phyloP scores from a whole-genome alignment of 2,329 filamentous ascomycete species.

The Alternaria rosae region DNA sequence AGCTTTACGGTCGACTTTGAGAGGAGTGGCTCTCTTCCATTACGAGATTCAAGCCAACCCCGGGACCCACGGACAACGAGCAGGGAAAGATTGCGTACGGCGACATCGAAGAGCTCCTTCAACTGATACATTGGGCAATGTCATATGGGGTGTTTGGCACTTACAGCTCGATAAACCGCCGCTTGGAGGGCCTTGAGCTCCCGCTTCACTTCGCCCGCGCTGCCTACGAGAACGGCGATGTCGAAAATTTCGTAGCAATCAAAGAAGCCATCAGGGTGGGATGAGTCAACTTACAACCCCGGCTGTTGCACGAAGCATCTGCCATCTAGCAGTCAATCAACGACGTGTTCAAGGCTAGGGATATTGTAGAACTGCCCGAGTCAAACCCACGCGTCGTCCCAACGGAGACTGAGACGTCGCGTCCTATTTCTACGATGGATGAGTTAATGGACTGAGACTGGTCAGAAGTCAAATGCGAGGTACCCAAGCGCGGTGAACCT shows the following conservation, averaged over 20 bases:
- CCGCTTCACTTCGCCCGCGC: not conserved
- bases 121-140: not conserved
- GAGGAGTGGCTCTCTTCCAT: not conserved
- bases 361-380: not conserved
- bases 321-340: not conserved
- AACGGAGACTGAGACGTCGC: not conserved
- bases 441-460: conserved; percentile 4
- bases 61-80: not conserved
- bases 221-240: not conserved
- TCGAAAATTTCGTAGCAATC: not conserved
- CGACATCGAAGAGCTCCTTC: not conserved
- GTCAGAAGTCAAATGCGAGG: not conserved
- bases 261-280: not conserved
- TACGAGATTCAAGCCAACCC: not conserved
- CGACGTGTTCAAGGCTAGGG: not conserved
- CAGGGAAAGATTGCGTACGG: not conserved
- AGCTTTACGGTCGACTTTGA: not conserved
- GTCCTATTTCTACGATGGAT: not conserved
- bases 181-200: not conserved
- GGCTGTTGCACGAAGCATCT: not conserved
- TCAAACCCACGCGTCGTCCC: not conserved
- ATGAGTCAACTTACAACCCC: not conserved
- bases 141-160: not conserved
- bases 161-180: not conserved
- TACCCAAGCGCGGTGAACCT: not conserved